Conservation (phyloP, 108 stramenopile species). For the Schizochytrium sp. region DNA sequence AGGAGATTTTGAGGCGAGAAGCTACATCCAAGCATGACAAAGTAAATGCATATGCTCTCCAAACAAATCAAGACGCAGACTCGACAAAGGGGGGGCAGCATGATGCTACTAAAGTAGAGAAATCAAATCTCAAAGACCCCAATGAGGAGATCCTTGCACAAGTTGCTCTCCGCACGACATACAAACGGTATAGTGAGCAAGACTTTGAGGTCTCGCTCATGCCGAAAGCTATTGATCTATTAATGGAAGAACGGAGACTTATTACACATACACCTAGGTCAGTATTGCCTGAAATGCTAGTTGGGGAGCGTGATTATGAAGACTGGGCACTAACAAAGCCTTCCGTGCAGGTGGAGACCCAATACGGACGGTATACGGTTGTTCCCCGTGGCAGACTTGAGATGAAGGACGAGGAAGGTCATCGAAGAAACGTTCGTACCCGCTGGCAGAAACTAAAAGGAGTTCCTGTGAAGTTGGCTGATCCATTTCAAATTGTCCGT, state of each 20-base stretch:
- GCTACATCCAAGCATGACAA: too few species aligned
- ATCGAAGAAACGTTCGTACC: neutral
- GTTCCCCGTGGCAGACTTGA: neutral
- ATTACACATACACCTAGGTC: neutral
- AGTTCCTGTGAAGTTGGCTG: neutral
- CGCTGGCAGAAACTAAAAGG: neutral
- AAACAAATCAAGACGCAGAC: too few species aligned
- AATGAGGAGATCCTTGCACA: neutral
- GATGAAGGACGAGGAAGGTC: neutral
- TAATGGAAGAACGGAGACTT: constrained; percentile 8
- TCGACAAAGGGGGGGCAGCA: neutral
- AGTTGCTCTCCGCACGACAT: neutral
- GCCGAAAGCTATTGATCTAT: constrained; percentile 1
- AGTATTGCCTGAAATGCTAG: constrained; percentile 5
- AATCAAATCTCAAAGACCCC: neutral
- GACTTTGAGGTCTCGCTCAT: constrained; percentile 54
- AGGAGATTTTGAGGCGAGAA: too few species aligned
- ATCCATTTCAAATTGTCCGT: neutral
- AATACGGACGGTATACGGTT: constrained; percentile 6
- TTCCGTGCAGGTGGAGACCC: neutral
- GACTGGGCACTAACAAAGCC: constrained; percentile 13
- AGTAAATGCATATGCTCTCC: too few species aligned
- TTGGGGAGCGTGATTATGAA: neutral
- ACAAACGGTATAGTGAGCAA: neutral
- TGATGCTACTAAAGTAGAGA: neutral